These are phyloP conservation scores for Filobasidium floriforme DNA, from an alignment of 768 basidiomycete species.

Conservation along the genomic window DNA sequence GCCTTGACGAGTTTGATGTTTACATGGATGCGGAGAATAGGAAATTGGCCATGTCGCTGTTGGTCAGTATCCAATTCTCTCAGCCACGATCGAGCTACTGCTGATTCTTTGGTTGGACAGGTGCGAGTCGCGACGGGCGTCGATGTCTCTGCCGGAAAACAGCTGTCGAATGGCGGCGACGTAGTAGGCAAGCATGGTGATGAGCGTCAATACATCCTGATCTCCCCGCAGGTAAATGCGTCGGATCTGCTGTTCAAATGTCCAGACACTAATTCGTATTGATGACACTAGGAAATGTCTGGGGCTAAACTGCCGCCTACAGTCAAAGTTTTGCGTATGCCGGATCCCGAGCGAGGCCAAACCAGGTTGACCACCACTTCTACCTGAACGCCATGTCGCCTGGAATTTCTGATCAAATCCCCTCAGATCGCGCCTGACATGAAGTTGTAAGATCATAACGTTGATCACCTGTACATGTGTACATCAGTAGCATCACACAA, in stretches of 20 bases:
- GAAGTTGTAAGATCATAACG: neutral
- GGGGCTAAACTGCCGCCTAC: conserved; percentile 10
- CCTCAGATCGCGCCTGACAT: too few relatives aligned
- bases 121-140: neutral
- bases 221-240: conserved; percentile 68
- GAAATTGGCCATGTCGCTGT: conserved; percentile 88
- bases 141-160: neutral
- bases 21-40: conserved; percentile 64
- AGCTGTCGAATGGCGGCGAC: neutral
- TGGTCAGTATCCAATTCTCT: conserved; percentile 50
- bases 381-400: neutral
- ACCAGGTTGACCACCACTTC: neutral
- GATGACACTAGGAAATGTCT: conserved; percentile 9
- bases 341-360: conserved; percentile 20
- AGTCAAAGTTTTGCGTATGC: conserved; percentile 19
- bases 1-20: conserved; percentile 97
- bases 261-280: neutral
- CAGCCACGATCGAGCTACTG: neutral
- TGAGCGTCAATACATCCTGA: conserved; percentile 86
- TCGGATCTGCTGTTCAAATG: too few relatives aligned
- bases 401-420: neutral
- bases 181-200: conserved; percentile 70
- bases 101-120: neutral
- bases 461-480: neutral
- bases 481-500: neutral